Percentiles rank a stretch among this genome's conserved stretches.
Evolutionary conservation across 495 filamentous ascomycete genomes (phyloP).

Genomic region (Penicillium verhagenii): DNA sequence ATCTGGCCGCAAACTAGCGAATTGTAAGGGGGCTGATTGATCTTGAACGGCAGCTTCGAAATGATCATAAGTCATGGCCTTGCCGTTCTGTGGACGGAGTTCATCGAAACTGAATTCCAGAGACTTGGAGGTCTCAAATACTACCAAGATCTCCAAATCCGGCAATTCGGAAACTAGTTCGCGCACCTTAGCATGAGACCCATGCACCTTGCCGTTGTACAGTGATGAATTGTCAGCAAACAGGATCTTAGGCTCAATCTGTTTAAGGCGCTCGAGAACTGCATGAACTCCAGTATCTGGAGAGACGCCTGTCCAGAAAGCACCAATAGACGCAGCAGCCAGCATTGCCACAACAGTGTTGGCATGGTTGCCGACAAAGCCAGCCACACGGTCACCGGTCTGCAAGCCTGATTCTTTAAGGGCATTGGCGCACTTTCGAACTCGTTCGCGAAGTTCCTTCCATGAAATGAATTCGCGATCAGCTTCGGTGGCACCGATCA

Average conservation of each 20-base stretch:
- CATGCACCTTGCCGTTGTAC: conserved; percentile 85
- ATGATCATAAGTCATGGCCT: conserved; percentile 47
- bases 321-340: conserved; percentile 73
- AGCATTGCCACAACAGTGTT: conserved; percentile 87
- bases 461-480: conserved; percentile 70
- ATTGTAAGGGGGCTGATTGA: conserved; percentile 52
- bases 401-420: conserved; percentile 62
- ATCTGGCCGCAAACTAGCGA: conserved; percentile 72
- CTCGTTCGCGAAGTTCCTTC: conserved; percentile 75
- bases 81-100: conserved; percentile 47
- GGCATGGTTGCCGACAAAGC: conserved; percentile 83
- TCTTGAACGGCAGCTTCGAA: conserved; percentile 48
- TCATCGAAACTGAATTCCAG: conserved; percentile 48
- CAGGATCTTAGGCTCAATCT: conserved; percentile 76
- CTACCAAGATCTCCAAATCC: conserved; percentile 61
- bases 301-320: conserved; percentile 88
- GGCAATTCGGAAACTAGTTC: conserved; percentile 66
- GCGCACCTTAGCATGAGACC: conserved; percentile 66
- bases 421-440: conserved; percentile 68
- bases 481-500: conserved; percentile 74
- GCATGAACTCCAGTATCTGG: conserved; percentile 78
- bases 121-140: conserved; percentile 62
- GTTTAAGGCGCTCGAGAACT: conserved; percentile 76
- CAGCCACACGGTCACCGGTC: conserved; percentile 72
- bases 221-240: conserved; percentile 84